Evolutionary conservation across 2,329 filamentous ascomycete genomes (phyloP), one percentile per base, ranked within the genome.

Genomic region (Calycina marina): DNA sequence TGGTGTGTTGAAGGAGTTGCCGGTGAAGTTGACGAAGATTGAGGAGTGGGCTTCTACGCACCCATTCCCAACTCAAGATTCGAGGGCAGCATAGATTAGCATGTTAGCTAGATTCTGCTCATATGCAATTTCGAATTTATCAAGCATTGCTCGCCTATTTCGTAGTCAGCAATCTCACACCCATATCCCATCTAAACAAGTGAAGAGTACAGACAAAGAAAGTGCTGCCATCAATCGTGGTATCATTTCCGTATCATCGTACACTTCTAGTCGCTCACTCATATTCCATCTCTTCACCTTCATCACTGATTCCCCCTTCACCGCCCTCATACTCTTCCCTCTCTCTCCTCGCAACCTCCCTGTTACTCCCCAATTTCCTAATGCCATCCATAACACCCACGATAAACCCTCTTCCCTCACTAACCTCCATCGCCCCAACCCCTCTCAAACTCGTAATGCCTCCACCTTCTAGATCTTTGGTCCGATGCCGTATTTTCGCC

Each of bases 381-480:
- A 96, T 64, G 4, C 82, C 84, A 54, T 96, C 86, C 41, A 96
- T 77, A 2, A 94, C 83, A 1, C 81, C 82, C 2, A 73, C 65
- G 39, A 96, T 73, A 50, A 94, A 93, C 0, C 74, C 77, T 47
- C 88, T 69, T 34, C 76, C 81, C 60, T 96, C 88, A 1, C 81
- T 78, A 29, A 96, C 64, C 60, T 98, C 90, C 78, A 96, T 85
- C 2, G 82, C 82, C 2, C 90, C 90, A 0, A 96, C 80, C 14
- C 88, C 88, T 2, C 65, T 56, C 35, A 78, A 44, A 35, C 62
- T 69, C 52, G 79, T 67, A 35, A 83, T 70, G n/a, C 86, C 75
- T 14, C 76, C 74, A 69, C 78, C 13, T 69, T 85, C 80, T 30
- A 93, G 57, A 24, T 74, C 69, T 22, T 73, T 69, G 10, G 82